phyloP scores from a whole-genome alignment of 257 asterid genomes.

The Petunia secreta region DNA sequence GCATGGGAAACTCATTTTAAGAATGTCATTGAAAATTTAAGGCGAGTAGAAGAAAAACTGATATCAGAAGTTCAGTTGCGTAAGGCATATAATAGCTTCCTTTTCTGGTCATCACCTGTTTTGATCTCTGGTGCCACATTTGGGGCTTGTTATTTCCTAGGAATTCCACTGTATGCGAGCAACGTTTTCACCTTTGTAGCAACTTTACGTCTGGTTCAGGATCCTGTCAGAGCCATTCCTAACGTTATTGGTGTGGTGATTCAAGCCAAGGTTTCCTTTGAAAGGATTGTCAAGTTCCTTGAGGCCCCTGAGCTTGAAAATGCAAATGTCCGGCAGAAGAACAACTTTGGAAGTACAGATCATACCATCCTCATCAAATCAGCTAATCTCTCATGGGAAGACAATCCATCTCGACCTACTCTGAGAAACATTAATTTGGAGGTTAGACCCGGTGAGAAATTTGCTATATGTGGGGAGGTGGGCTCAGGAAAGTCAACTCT shows the following conservation, averaged over 20 bases:
- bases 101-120: conserved; percentile 91
- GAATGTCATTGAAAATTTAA: conserved; percentile 53
- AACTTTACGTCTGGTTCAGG: conserved; percentile 85
- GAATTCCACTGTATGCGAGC: conserved; percentile 72
- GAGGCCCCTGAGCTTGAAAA: conserved; percentile 76
- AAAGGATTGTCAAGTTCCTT: conserved; percentile 70
- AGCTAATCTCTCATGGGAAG: conserved; percentile 79
- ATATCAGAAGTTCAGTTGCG: conserved; percentile 76
- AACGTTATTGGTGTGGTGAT: conserved; percentile 87
- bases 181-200: conserved; percentile 94
- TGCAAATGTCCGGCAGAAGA: conserved; percentile 43
- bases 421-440: conserved; percentile 56
- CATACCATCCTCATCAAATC: conserved; percentile 50
- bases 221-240: conserved; percentile 84
- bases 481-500: conserved; percentile 98
- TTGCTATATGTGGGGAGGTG: conserved; percentile 96
- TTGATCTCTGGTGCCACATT: conserved; percentile 89
- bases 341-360: conserved; percentile 26
- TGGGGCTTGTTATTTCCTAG: conserved; percentile 83
- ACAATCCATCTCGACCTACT: conserved; percentile 56
- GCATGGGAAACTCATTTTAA: conserved; percentile 93
- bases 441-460: conserved; percentile 66
- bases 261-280: conserved; percentile 85
- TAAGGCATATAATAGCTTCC: conserved; percentile 71
- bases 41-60: conserved; percentile 75